phyloP scores from a whole-genome alignment of 225 moss, liverwort and hornwort species.

The Marchantia paleacea region DNA sequence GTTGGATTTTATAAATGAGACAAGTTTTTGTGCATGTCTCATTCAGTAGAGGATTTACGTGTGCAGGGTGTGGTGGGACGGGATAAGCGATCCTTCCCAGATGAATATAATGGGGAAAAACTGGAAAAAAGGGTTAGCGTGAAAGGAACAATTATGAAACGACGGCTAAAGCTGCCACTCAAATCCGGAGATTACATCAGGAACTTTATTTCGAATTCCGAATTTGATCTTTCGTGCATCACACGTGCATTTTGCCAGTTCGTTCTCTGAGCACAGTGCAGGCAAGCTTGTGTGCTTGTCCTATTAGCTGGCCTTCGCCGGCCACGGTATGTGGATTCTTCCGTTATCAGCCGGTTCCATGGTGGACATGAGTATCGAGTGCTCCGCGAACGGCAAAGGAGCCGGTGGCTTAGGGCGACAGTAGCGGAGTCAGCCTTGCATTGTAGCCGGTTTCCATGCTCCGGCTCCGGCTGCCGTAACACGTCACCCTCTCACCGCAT shows the following conservation, averaged over 20 bases:
- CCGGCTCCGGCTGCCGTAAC: background rate
- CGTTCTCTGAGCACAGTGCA: background rate
- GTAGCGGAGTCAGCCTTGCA: conserved; percentile 1
- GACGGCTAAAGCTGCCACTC: too few relatives aligned
- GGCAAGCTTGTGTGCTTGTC: background rate
- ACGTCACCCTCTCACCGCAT: background rate
- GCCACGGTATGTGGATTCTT: conserved; percentile 9
- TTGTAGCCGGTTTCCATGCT: conserved; percentile 3
- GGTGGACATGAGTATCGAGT: background rate
- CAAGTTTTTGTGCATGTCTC: too few relatives aligned
- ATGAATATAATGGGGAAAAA: too few relatives aligned
- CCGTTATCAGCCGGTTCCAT: background rate
- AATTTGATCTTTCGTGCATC: background rate
- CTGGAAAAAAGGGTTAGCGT: too few relatives aligned
- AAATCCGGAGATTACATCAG: too few relatives aligned
- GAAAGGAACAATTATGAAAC: too few relatives aligned
- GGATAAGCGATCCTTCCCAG: too few relatives aligned
- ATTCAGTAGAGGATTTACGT: too few relatives aligned
- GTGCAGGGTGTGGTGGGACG: too few relatives aligned
- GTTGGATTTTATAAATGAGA: too few relatives aligned
- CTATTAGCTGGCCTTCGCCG: conserved; percentile 7
- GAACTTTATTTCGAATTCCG: too few relatives aligned
- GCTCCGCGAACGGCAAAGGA: background rate
- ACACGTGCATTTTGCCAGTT: background rate
- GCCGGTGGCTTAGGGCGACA: conserved; percentile 6